Evolutionary conservation across 139 green algal genomes (phyloP).

Genomic region (Picochlorum sp.): DNA sequence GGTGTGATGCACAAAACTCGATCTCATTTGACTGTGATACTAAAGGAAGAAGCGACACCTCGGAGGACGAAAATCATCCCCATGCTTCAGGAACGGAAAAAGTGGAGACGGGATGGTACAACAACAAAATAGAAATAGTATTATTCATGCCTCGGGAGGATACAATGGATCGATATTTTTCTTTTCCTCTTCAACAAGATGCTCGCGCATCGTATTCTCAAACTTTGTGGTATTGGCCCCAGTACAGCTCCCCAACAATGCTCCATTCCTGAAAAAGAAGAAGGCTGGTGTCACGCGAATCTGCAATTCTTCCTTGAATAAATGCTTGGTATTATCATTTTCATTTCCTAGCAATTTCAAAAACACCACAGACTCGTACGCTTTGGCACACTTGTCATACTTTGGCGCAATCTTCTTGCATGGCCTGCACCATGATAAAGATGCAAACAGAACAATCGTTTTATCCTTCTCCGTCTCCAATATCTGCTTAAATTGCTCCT

Average conservation of each 20-base stretch:
- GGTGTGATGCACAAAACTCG: slow-evolving; percentile 27
- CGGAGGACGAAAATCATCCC: slow-evolving; percentile 13
- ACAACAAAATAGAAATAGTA: neutral
- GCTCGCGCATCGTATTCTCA: slow-evolving; percentile 14
- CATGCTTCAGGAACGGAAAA: slow-evolving; percentile 24
- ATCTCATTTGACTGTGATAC: slow-evolving; percentile 39
- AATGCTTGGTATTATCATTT: slow-evolving; percentile 39
- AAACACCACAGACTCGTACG: slow-evolving; percentile 35
- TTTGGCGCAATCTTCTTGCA: slow-evolving; percentile 30
- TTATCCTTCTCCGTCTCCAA: slow-evolving; percentile 18
- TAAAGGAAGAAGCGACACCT: slow-evolving; percentile 15
- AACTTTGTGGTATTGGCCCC: slow-evolving; percentile 13
- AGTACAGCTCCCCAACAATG: slow-evolving; percentile 7
- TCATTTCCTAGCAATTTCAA: slow-evolving; percentile 44
- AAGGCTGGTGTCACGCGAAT: slow-evolving; percentile 24
- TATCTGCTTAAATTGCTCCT: slow-evolving; percentile 26
- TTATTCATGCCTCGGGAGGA: neutral
- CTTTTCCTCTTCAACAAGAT: slow-evolving; percentile 1
- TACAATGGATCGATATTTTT: neutral
- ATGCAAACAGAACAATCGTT: slow-evolving; percentile 36
- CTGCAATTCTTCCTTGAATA: slow-evolving; percentile 37
- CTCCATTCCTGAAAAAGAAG: slow-evolving; percentile 24
- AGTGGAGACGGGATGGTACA: slow-evolving; percentile 2
- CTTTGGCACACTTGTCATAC: slow-evolving; percentile 32
- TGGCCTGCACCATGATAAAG: slow-evolving; percentile 41